These are phyloP conservation scores for Scutellaria barbata DNA, from an alignment of 257 asterid genomes.

Conservation along the genomic window DNA sequence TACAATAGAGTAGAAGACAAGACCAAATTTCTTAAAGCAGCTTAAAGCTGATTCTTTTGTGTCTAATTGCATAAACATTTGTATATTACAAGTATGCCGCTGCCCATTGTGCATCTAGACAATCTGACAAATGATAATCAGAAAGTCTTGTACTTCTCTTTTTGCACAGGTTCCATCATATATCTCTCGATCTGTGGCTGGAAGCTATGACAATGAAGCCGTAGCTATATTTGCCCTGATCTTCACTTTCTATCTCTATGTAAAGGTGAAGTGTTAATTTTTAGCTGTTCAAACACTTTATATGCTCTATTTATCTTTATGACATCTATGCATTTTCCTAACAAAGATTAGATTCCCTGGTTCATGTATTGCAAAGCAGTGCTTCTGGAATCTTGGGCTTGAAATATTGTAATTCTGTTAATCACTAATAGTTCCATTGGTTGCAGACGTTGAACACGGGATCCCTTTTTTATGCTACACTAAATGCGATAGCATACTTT, in stretches of 20 bases:
- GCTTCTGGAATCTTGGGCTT: conserved; percentile 24
- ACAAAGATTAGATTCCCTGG: conserved; percentile 8
- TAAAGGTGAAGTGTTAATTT: conserved; percentile 68
- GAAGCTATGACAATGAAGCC: conserved; percentile 99
- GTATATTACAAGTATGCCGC: conserved; percentile 6
- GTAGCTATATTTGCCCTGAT: conserved; percentile 99
- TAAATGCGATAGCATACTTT: conserved; percentile 90
- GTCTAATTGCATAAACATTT: neutral
- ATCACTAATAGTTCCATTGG: conserved; percentile 36
- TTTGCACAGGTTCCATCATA: conserved; percentile 90
- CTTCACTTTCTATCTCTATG: conserved; percentile 92
- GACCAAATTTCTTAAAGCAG: conserved; percentile 15
- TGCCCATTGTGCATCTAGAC: conserved; percentile 4
- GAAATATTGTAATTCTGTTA: conserved; percentile 26
- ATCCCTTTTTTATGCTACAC: conserved; percentile 93
- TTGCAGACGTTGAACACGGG: conserved; percentile 98
- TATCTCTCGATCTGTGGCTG: conserved; percentile 99
- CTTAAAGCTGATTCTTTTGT: neutral
- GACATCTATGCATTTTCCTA: conserved; percentile 14
- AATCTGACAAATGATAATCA: conserved; percentile 15
- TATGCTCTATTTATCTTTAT: neutral
- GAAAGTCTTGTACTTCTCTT: conserved; percentile 26
- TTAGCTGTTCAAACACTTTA: conserved; percentile 19
- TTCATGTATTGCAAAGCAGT: conserved; percentile 14
- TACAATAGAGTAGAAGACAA: neutral